Conservation (phyloP, 2,329 filamentous ascomycete species). For the Botrytis tulipae region DNA sequence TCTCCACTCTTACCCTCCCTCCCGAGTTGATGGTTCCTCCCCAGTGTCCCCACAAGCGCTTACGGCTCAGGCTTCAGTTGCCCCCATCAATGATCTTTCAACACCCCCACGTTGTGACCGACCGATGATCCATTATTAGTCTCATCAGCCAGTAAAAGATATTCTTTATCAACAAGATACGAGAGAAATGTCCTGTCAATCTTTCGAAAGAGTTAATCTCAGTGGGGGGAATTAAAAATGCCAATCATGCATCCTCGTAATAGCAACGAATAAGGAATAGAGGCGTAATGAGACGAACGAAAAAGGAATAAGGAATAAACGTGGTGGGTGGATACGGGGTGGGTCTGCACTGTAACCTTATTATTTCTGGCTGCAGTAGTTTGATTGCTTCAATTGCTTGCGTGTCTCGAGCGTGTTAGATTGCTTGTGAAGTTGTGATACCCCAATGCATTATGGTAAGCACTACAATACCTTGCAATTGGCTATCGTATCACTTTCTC, state of each 20-base stretch:
- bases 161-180: background rate
- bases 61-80: constrained; percentile 6
- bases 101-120: background rate
- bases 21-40: constrained; percentile 13
- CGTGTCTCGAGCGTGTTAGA: background rate
- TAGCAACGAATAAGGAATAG: constrained; percentile 4
- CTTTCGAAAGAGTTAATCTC: background rate
- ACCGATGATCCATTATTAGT: background rate
- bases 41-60: constrained; percentile 12
- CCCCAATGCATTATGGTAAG: background rate
- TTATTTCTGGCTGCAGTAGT: constrained; percentile 5
- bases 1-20: constrained; percentile 11
- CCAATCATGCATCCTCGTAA: constrained; percentile 13
- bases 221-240: background rate
- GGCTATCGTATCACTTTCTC: background rate
- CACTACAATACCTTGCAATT: background rate
- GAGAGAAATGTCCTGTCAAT: background rate
- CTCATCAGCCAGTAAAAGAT: background rate
- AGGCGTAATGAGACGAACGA: background rate
- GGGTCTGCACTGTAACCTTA: constrained; percentile 13
- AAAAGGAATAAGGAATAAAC: constrained; percentile 17
- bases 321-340: constrained; percentile 1
- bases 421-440: background rate
- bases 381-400: constrained; percentile 1
- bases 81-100: background rate